Base-by-base conservation (phyloP, 805 yeast species). In the Saccharomycopsis javanensis region DNA sequence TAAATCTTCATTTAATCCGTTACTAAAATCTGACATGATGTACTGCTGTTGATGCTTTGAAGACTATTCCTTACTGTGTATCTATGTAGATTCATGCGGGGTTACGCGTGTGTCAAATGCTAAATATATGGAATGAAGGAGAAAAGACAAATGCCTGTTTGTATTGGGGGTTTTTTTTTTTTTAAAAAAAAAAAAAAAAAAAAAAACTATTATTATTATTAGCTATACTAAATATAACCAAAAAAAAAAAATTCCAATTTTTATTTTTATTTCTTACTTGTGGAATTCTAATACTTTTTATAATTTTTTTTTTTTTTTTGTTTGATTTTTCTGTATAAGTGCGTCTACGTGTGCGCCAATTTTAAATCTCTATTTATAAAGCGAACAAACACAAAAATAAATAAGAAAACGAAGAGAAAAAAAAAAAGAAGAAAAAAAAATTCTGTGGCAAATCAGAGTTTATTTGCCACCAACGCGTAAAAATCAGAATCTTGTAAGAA, bases 1-100 rank as follows among this genome's bases (percentile, higher is more conserved):
- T 20, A 75, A 68, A 50, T 75, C 78, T 54, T 75, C 79, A n/a
- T 67, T 57, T 56, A 63, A 54, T 55, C 68, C 68, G 57, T 60
- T 53, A 50, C 62, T 66, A 56, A 62, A 60, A 42, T 64, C 67
- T 28, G 65, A 60, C 67, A 60, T 60, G 23, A 8, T 42, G 28
- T 20, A 8, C n/a, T 38, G 13, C 5, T n/a, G 27, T 6, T 16
- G 52, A 11, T 5, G 15, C n/a, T 16, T 10, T 16, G 35, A 33
- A 25, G 18, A 18, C 11, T 50, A 11, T 5, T 16, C 34, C 27
- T 31, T 50, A 4, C 11, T 42, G 13, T 20, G 6, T 27, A 4
- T 27, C 4, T 48, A 48, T 35, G 55, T 42, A 11, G 7, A n/a
- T 11, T 6, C 28, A 37, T 37, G 55, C 23, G 50, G 42, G 20